These are phyloP conservation scores for Bryum argenteum DNA, from an alignment of 225 moss, liverwort and hornwort species.

Conservation along the genomic window DNA sequence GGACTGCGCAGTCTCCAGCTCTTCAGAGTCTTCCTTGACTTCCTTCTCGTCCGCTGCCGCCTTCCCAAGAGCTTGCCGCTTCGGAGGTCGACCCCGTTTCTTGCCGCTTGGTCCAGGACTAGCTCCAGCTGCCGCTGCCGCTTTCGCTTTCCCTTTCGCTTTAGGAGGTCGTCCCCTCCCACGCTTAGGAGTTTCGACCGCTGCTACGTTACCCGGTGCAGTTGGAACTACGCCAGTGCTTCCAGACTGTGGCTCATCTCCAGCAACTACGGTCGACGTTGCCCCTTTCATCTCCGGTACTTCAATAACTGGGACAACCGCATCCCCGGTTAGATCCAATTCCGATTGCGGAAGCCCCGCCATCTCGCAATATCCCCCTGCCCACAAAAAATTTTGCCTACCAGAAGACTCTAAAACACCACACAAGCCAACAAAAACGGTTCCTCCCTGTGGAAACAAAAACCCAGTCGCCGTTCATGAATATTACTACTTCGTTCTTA, in stretches of 20 bases:
- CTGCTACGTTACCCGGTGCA: constrained; percentile 22
- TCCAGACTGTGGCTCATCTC: constrained; percentile 28
- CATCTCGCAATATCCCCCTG: no score
- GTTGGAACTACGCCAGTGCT: constrained; percentile 27
- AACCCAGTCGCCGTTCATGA: no score
- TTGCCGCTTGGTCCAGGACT: constrained; percentile 40
- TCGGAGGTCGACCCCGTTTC: constrained; percentile 51
- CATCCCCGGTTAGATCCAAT: no score
- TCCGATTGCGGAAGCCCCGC: no score
- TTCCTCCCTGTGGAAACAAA: no score
- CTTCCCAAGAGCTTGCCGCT: constrained; percentile 34
- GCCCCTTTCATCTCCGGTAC: no score
- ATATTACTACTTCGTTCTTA: no score
- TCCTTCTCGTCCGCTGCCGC: background rate
- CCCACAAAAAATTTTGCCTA: no score
- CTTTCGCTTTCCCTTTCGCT: constrained; percentile 22
- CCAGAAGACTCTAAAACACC: no score
- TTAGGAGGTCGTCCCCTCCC: constrained; percentile 59
- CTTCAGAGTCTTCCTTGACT: background rate
- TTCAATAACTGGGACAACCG: no score
- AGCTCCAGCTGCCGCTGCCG: background rate
- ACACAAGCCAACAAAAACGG: no score
- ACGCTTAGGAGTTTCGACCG: constrained; percentile 49
- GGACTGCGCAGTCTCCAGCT: constrained; percentile 26
- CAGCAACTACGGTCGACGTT: background rate